These are phyloP conservation scores for Solanum appendiculatum DNA, from an alignment of 257 asterid species.

Conservation along the genomic window DNA sequence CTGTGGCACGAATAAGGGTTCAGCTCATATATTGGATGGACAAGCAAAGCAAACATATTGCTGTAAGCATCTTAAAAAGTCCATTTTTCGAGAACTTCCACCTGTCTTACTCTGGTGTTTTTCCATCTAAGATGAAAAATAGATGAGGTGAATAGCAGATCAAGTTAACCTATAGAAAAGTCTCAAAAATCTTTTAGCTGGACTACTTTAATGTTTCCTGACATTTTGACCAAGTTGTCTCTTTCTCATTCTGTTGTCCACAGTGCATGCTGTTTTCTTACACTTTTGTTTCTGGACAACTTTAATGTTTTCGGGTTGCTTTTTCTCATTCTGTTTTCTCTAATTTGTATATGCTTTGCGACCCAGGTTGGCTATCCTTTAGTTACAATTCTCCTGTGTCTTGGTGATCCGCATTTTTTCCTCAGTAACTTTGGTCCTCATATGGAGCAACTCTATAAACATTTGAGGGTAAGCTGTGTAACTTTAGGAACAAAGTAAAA, in stretches of 20 bases:
- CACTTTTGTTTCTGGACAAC: not conserved
- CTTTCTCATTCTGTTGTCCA: not conserved
- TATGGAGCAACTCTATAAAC: slow-evolving; percentile 96
- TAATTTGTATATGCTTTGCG: not conserved
- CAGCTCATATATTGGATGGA: slow-evolving; percentile 97
- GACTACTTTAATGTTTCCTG: not conserved
- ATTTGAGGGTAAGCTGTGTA: slow-evolving; percentile 54
- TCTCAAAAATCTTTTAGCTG: not conserved
- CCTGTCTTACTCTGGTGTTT: not conserved
- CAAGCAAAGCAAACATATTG: slow-evolving; percentile 93
- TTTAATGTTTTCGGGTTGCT: not conserved
- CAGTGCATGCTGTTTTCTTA: not conserved
- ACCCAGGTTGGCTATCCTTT: slow-evolving; percentile 90
- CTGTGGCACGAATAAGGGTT: slow-evolving; percentile 85
- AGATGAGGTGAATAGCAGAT: not conserved
- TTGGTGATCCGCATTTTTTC: slow-evolving; percentile 86
- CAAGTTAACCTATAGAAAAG: not conserved
- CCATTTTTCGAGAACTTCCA: not conserved
- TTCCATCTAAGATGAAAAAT: not conserved
- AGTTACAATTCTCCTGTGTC: slow-evolving; percentile 97
- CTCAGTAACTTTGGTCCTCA: slow-evolving; percentile 83
- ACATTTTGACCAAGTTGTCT: not conserved
- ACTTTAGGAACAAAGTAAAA: not conserved
- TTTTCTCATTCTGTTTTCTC: not conserved
- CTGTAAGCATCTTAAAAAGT: slow-evolving; percentile 41